Evolutionary conservation across 2,329 filamentous ascomycete genomes (phyloP).

Genomic region (Monosporascus sp.): DNA sequence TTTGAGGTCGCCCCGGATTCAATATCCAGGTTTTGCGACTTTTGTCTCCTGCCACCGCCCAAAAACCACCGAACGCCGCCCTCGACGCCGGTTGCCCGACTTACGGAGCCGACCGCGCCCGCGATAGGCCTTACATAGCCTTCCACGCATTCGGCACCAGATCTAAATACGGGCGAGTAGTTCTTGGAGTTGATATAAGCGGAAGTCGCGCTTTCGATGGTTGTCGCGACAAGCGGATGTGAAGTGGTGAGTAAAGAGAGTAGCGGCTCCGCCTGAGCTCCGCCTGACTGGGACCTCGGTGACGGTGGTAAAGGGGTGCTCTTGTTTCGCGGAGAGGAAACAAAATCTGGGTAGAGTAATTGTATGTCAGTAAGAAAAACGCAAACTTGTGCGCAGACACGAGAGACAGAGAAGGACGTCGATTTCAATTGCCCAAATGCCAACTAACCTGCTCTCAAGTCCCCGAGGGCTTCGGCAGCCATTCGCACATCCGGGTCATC

Average conservation of each 20-base stretch:
- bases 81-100: slow-evolving; percentile 82
- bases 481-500: slow-evolving; percentile 64
- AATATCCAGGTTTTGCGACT: slow-evolving; percentile 39
- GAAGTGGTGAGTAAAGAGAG: slow-evolving; percentile 82
- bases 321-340: slow-evolving; percentile 54
- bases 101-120: slow-evolving; percentile 79
- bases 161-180: slow-evolving; percentile 82
- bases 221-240: slow-evolving; percentile 79
- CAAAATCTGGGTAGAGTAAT: slow-evolving; percentile 48
- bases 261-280: slow-evolving; percentile 67
- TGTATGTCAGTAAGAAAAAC: slow-evolving; percentile 4
- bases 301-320: slow-evolving; percentile 36
- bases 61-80: slow-evolving; percentile 82
- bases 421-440: background rate
- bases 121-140: slow-evolving; percentile 81
- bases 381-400: background rate
- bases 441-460: slow-evolving; percentile 63
- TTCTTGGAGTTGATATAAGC: slow-evolving; percentile 86
- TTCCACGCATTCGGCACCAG: slow-evolving; percentile 87
- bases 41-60: slow-evolving; percentile 50
- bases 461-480: slow-evolving; percentile 71
- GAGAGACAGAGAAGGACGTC: background rate
- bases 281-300: slow-evolving; percentile 31
- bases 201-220: slow-evolving; percentile 77
- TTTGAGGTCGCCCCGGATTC: slow-evolving; percentile 43